Conservation (phyloP, 805 yeast genomes). For the Pichia cabralensis region DNA sequence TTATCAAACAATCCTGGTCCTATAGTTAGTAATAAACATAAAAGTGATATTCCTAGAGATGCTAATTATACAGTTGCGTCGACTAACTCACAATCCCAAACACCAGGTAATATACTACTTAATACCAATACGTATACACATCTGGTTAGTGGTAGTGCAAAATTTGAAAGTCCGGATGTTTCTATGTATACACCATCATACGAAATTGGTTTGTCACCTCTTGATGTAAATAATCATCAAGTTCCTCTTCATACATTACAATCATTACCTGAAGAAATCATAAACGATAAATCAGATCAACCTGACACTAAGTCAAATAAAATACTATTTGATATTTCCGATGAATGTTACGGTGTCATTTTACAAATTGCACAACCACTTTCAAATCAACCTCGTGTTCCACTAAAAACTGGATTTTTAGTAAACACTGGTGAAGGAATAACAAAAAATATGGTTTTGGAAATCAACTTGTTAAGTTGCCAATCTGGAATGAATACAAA, state of each 20-base stretch:
- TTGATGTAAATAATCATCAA: constrained; percentile 12
- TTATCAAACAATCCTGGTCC: constrained; percentile 17
- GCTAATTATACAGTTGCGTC: constrained; percentile 20
- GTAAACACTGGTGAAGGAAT: constrained; percentile 28
- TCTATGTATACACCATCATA: constrained; percentile 21
- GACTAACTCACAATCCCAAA: constrained; percentile 18
- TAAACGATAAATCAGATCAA: too few species aligned
- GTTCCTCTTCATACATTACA: constrained; percentile 6
- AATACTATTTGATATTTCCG: constrained; percentile 36
- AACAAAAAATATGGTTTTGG: constrained; percentile 30
- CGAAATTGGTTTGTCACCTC: constrained; percentile 20
- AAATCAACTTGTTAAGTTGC: constrained; percentile 62
- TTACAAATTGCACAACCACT: constrained; percentile 55
- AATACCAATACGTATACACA: constrained; percentile 2
- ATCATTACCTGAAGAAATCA: constrained; percentile 3
- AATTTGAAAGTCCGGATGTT: constrained; percentile 23
- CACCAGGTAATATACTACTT: constrained; percentile 7
- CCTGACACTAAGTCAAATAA: constrained; percentile 9
- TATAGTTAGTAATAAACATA: neutral
- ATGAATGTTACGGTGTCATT: constrained; percentile 46
- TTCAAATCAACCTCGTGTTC: constrained; percentile 60
- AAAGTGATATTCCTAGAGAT: constrained; percentile 15
- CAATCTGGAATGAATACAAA: constrained; percentile 54
- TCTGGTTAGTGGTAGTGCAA: constrained; percentile 8
- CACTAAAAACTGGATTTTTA: constrained; percentile 63